These are phyloP conservation scores for Coemansia sp. DNA, from an alignment of 371 early-diverging fungal genomes.

Conservation along the genomic window DNA sequence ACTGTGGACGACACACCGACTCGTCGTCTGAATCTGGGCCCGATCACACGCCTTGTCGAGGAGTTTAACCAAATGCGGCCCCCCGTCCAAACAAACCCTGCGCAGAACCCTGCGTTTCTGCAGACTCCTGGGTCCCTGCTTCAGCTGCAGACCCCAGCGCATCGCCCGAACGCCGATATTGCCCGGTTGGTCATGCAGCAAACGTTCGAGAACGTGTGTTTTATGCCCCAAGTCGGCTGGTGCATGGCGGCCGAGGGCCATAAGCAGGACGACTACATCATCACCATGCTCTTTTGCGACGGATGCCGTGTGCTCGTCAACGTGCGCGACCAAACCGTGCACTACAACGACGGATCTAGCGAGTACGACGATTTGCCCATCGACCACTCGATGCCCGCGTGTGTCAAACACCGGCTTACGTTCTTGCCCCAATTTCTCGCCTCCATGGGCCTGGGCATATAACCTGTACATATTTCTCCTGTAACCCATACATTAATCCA, in stretches of 20 bases:
- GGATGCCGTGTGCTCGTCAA: conserved; percentile 38
- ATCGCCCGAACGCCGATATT: not conserved
- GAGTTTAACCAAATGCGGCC: conserved; percentile 29
- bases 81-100: not conserved
- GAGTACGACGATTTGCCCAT: conserved; percentile 31
- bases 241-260: conserved; percentile 31
- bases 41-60: conserved; percentile 34
- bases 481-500: not conserved
- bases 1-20: conserved; percentile 42
- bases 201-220: conserved; percentile 20
- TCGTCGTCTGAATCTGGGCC: conserved; percentile 34
- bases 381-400: conserved; percentile 27
- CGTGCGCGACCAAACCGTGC: conserved; percentile 13
- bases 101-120: not conserved
- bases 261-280: conserved; percentile 18
- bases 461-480: not conserved
- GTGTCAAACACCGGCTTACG: conserved; percentile 32
- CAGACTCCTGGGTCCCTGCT: conserved; percentile 16
- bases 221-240: conserved; percentile 44
- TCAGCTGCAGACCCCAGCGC: conserved; percentile 20
- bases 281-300: conserved; percentile 44
- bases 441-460: conserved; percentile 29
- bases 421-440: conserved; percentile 33
- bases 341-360: conserved; percentile 9
- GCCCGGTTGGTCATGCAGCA: conserved; percentile 7